Evolutionary conservation across 495 filamentous ascomycete genomes (phyloP).

Genomic region (Thozetella sp.): DNA sequence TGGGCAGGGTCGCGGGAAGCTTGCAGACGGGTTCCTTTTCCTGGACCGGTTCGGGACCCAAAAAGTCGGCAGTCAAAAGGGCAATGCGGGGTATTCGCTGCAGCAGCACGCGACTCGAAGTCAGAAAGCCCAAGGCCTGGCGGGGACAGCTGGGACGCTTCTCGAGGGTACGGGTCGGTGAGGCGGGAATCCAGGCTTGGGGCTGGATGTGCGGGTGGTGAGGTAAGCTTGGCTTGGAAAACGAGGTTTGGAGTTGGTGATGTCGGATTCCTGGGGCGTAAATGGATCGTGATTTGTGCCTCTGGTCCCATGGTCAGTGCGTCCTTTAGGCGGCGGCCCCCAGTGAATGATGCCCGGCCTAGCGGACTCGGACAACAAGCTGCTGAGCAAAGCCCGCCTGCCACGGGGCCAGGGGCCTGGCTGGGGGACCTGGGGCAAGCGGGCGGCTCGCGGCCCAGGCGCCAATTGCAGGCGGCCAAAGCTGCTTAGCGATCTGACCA

Average conservation of each 20-base stretch:
- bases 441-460: too few species aligned
- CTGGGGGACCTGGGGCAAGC: too few species aligned
- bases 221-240: constrained; percentile 3
- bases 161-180: neutral
- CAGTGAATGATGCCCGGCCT: neutral
- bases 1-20: neutral
- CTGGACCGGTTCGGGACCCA: neutral
- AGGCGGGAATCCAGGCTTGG: neutral
- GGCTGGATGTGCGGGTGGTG: neutral
- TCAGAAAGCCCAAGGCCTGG: neutral
- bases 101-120: neutral
- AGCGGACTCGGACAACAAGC: neutral
- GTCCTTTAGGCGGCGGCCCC: neutral
- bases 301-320: neutral
- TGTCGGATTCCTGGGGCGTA: neutral
- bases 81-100: neutral
- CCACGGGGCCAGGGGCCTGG: too few species aligned
- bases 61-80: neutral
- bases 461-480: too few species aligned
- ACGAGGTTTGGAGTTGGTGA: neutral
- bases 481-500: too few species aligned
- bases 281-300: constrained; percentile 1
- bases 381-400: neutral
- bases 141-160: neutral
- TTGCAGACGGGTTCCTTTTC: neutral